These are phyloP conservation scores for Hexamita inflata DNA, from an alignment of 208 protist genomes.

Conservation along the genomic window DNA sequence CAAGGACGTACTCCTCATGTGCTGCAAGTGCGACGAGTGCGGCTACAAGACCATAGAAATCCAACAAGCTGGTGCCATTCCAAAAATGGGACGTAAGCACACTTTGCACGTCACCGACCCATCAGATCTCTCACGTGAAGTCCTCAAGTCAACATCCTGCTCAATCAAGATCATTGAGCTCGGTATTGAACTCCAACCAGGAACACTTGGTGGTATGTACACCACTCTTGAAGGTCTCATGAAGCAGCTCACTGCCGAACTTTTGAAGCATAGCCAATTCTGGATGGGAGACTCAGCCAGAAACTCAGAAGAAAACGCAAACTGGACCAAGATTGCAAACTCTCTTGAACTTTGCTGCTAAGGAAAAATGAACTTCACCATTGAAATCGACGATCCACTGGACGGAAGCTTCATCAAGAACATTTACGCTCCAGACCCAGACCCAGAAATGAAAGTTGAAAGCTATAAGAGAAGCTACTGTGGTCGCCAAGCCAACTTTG, in stretches of 20 bases:
- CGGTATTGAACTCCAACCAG: slow-evolving; percentile 60
- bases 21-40: slow-evolving; percentile 69
- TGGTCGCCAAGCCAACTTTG: no score
- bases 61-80: slow-evolving; percentile 66
- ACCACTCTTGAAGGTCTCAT: slow-evolving; percentile 74
- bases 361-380: slow-evolving; percentile 60
- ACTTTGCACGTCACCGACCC: slow-evolving; percentile 56
- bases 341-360: slow-evolving; percentile 59
- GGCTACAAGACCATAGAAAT: slow-evolving; percentile 76
- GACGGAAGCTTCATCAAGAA: slow-evolving; percentile 72
- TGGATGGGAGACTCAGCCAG: slow-evolving; percentile 47
- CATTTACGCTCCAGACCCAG: slow-evolving; percentile 62
- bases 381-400: slow-evolving; percentile 69
- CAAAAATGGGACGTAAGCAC: slow-evolving; percentile 55
- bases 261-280: slow-evolving; percentile 47
- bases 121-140: slow-evolving; percentile 68
- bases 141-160: slow-evolving; percentile 74
- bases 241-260: slow-evolving; percentile 61
- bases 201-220: slow-evolving; percentile 72
- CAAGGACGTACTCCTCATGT: slow-evolving; percentile 75
- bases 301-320: slow-evolving; percentile 49
- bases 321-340: slow-evolving; percentile 59
- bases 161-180: slow-evolving; percentile 65
- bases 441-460: slow-evolving; percentile 59
- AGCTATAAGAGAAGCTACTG: slow-evolving; percentile 64